Evolutionary conservation across 2,329 filamentous ascomycete species (phyloP), one percentile per base, ranked within the genome.

Genomic region (Dothideomycetes sp.): DNA sequence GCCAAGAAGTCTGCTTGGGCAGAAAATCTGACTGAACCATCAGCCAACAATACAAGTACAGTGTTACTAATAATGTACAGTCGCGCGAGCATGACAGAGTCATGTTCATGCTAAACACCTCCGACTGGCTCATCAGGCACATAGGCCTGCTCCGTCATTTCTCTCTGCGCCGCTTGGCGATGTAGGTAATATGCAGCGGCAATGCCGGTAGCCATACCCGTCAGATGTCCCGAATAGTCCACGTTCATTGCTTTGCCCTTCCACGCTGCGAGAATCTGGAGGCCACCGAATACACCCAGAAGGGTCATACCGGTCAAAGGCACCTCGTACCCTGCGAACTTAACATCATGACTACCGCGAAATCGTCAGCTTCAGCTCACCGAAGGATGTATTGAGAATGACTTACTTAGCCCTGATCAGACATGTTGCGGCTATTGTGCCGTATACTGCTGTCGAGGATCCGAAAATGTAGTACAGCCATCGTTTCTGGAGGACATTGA

Each of bases 361-460:
- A 24, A 12, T 5, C 3, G 2, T 10, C n/a, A n/a, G n/a, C n/a
- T n/a, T n/a, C n/a, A n/a, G n/a, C n/a, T n/a, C n/a, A n/a, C n/a
- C n/a, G n/a, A n/a, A n/a, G n/a, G n/a, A n/a, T n/a, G n/a, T n/a
- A n/a, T n/a, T n/a, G n/a, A 36, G 15, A 7, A 24, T 37, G 32
- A 19, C 41, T 33, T 38, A 39, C 30, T 41, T 42, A 32, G 38
- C 37, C 8, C 50, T 37, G 11, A 73, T 55, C 37, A 65, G 61
- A 48, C 68, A 72, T 50, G 61, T 81, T 1, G 77, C 76, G 2
- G 69, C 70, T 5, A 73, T 54, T 16, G 84, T 52, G 16, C 79
- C 81, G 46, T 75, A 70, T 4, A 79, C 63, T 27, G 73, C 75
- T 9, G 76, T 79, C 5, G 78, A 83, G 2, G 78, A 77, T n/a